Evolutionary conservation across 2,329 filamentous ascomycete species (phyloP), one percentile per base, ranked within the genome.

Genomic region (Aspergillus sp.): DNA sequence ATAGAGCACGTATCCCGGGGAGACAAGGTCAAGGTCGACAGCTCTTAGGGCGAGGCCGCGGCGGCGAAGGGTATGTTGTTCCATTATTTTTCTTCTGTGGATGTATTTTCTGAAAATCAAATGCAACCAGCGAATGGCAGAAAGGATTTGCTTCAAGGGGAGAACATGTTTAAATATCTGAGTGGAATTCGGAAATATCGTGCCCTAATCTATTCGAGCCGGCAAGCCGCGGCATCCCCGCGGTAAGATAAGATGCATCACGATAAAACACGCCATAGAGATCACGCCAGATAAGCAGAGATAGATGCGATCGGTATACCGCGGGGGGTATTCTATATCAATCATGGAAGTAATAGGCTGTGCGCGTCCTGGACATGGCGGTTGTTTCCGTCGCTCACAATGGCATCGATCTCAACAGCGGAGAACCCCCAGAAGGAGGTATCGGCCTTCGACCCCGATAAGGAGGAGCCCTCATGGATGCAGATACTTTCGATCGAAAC

Each of bases 1-100:
- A 48, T 66, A 68, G 30, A 74, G 65, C 1, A 65, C 65, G 52
- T 70, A 73, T 26, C 70, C 71, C 28, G 63, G 64, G 28, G 64
- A 70, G 10, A 66, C 63, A 30, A 53, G 56, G 28, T 61, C 38
- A 28, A 62, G 53, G 50, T 72, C 66, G 12, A 73, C 59, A 2
- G 68, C 70, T 8, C 57, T 61, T 10, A 73, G 59, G 19, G 68
- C 70, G 19, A 73, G 51, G 38, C 70, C 70, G 26, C 70, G 63
- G 29, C 71, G 62, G 46, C 62, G 59, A 29, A 73, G 58, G 3
- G 69, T 70, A 49, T 67, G 68, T 59, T 73, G 71, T 44, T 73
- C 69, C 68, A 73, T 72, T 2, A n/a, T 12, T 10, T 19, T 36
- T 12, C 7, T 19, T 19, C 19, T 1, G 19, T 19, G 19, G 19